A percentile compares a stretch with the other conserved stretches of the same genome.
Conservation (phyloP, 768 basidiomycete genomes). For the Phaeolepiota aurea region DNA sequence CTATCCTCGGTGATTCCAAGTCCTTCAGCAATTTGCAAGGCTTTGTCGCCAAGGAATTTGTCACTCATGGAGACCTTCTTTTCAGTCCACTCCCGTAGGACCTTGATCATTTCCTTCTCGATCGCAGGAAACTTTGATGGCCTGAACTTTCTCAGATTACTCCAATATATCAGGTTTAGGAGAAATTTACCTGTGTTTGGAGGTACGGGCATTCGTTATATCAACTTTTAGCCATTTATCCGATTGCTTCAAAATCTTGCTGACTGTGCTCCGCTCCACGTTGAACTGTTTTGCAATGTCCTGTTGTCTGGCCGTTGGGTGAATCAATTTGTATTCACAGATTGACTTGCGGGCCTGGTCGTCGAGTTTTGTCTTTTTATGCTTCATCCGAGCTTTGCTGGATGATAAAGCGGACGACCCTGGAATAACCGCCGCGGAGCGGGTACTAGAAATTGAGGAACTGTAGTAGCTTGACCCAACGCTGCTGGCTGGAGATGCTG, state of each 20-base stretch:
- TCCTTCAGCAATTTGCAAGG: constrained; percentile 52
- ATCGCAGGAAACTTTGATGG: constrained; percentile 78
- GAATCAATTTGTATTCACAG: constrained; percentile 53
- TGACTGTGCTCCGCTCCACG: constrained; percentile 89
- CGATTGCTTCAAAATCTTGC: constrained; percentile 84
- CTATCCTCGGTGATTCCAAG: constrained; percentile 55
- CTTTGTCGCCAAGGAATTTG: constrained; percentile 51
- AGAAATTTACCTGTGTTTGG: constrained; percentile 57
- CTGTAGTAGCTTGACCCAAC: constrained; percentile 38
- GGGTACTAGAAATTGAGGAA: constrained; percentile 29
- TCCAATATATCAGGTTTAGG: neutral
- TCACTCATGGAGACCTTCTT: constrained; percentile 50
- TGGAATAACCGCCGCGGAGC: constrained; percentile 9
- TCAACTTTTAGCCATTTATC: constrained; percentile 71
- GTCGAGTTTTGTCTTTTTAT: constrained; percentile 66
- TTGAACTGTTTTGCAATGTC: constrained; percentile 71
- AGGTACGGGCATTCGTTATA: constrained; percentile 45
- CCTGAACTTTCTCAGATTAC: constrained; percentile 24
- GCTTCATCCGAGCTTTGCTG: constrained; percentile 25
- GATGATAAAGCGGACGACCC: constrained; percentile 11
- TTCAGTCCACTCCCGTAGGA: constrained; percentile 49
- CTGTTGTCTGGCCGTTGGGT: constrained; percentile 72
- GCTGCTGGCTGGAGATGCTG: constrained; percentile 58
- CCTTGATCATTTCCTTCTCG: constrained; percentile 54
- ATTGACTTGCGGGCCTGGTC: constrained; percentile 71